phyloP scores from a whole-genome alignment of 805 yeast species.

The Wickerhamiella cacticola region DNA sequence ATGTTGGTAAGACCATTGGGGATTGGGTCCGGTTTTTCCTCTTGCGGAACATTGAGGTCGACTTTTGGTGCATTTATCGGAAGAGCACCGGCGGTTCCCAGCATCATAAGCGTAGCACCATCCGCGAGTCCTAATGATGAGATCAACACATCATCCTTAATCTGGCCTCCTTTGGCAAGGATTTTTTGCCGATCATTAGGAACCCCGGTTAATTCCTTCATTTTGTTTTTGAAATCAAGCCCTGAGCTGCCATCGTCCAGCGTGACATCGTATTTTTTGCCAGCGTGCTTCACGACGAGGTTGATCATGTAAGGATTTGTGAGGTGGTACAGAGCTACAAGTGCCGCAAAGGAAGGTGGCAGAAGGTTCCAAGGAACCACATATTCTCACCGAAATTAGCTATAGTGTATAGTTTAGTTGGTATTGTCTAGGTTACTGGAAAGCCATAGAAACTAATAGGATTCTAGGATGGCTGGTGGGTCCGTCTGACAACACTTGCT shows the following conservation, averaged over 20 bases:
- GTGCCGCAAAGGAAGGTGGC: too few species aligned
- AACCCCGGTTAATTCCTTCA: conserved; percentile 62
- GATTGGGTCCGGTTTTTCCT: conserved; percentile 28
- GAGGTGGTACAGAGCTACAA: too few species aligned
- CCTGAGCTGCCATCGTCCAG: conserved; percentile 48
- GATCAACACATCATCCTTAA: conserved; percentile 56
- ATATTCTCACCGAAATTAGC: too few species aligned
- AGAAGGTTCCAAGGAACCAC: too few species aligned
- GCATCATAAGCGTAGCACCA: conserved; percentile 65
- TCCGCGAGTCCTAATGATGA: conserved; percentile 44
- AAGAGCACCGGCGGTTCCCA: conserved; percentile 77
- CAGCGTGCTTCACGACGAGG: conserved; percentile 52
- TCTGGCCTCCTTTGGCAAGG: conserved; percentile 77
- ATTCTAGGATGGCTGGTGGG: too few species aligned
- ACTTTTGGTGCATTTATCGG: conserved; percentile 40
- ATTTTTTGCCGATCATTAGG: conserved; percentile 88
- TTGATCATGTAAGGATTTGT: conserved; percentile 11
- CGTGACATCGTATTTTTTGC: conserved; percentile 48
- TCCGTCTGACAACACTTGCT: too few species aligned
- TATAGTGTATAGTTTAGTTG: not conserved
- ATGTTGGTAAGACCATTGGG: conserved; percentile 60
- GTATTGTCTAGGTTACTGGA: too few species aligned
- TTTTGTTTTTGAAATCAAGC: conserved; percentile 49
- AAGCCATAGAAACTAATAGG: too few species aligned
- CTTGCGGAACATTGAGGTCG: conserved; percentile 48